Base-by-base conservation (phyloP, 1,139 yeast genomes). In the Kurtzmaniella quercitrusa region DNA sequence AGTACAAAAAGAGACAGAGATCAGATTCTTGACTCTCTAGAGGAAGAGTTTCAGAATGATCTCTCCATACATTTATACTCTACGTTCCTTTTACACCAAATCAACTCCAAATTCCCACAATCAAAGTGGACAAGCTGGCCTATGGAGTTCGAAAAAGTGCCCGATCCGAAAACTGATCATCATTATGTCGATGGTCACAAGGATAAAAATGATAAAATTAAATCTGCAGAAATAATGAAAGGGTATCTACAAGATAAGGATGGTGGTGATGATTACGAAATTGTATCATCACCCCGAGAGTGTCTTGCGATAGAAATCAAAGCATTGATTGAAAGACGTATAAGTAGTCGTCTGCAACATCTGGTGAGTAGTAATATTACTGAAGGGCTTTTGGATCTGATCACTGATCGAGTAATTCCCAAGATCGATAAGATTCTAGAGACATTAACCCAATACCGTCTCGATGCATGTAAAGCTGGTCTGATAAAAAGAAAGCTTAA, bases 31-130 rank as follows among this genome's bases (percentile, higher is more conserved):
- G 58, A 65, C 11, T 46, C 56, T 8, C 46, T 78, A 15, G 81
- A 80, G 48, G 59, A 60, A 2, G 73, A 71, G 3, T 73, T 67
- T 45, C 56, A 74, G 11, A 55, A 55, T 12, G 84, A 81, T 54
- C 57, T 80, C 28, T 74, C 77, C 0, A 46, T 76, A 1, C 87
- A 81, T 56, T 56, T 81, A 5, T 80, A 78, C 52, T 67, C 78
- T 11, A 47, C 75, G 0, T 60, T 66, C 39, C 57, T 80, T 21
- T 52, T 75, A 2, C 74, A 66, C 38, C 54, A 62, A 17, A 50
- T 65, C n/a, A 63, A 71, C 42, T 71, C 71, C 0, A 22, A 38
- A 9, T 63, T 65, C 43, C 82, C 83, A 2, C 38, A 45, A 1
- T 41, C 48, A 3, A 42, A 45, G 2, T 78, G 82, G 75, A 43